A percentile compares a stretch with the other conserved stretches of the same genome.
These are phyloP conservation scores for Limnanthes douglasii DNA, from an alignment of 345 rosid genomes.

Conservation along the genomic window DNA sequence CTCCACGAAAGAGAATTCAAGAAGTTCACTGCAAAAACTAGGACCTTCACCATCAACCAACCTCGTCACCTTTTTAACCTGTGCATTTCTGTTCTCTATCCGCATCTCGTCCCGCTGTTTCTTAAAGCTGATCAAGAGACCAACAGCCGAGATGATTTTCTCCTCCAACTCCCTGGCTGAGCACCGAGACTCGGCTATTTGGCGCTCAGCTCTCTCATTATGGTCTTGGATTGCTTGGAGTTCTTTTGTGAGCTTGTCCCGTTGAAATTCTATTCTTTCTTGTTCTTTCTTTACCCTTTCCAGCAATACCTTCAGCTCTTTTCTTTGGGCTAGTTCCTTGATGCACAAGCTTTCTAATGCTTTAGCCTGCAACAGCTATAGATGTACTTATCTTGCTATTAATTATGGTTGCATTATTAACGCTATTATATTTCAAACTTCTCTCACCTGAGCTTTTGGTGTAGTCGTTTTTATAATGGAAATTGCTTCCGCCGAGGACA, in stretches of 20 bases:
- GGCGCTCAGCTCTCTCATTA: constrained; percentile 31
- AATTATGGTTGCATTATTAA: background rate
- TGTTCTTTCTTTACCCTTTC: constrained; percentile 32
- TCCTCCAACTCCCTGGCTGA: constrained; percentile 47
- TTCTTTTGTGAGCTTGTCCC: constrained; percentile 24
- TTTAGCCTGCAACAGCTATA: constrained; percentile 29
- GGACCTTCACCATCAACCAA: constrained; percentile 18
- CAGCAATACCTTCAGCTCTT: constrained; percentile 38
- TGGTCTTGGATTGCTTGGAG: constrained; percentile 35
- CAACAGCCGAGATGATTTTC: constrained; percentile 70
- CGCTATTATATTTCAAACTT: constrained; percentile 7
- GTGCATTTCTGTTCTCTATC: constrained; percentile 36
- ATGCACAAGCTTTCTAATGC: constrained; percentile 44
- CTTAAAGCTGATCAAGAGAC: constrained; percentile 58
- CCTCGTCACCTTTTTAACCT: constrained; percentile 25
- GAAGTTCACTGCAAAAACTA: constrained; percentile 34
- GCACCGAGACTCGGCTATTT: constrained; percentile 24
- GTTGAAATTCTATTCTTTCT: constrained; percentile 31
- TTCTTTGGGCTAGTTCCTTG: constrained; percentile 52
- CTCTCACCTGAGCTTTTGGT: constrained; percentile 35
- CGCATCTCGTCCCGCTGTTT: constrained; percentile 54
- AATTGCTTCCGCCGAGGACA: constrained; percentile 13
- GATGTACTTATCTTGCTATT: background rate
- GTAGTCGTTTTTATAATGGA: constrained; percentile 2
- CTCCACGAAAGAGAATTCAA: constrained; percentile 71